phyloP scores from a whole-genome alignment of 805 yeast species.

The Candida andamanensis region DNA sequence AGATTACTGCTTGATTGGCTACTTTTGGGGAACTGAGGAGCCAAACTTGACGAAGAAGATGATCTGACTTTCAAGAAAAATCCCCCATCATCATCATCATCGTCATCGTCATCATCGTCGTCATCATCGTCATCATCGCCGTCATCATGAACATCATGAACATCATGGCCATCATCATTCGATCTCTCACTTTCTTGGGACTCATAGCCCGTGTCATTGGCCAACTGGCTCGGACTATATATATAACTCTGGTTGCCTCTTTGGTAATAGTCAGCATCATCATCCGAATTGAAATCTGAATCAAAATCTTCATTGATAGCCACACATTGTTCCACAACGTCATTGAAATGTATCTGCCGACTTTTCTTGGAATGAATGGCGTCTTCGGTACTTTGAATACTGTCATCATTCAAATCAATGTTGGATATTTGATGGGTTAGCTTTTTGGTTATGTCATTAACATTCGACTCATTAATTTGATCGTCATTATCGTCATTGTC shows the following conservation, averaged over 20 bases:
- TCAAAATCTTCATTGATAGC: constrained; percentile 46
- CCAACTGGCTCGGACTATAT: too few species aligned
- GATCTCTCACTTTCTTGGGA: constrained; percentile 12
- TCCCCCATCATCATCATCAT: constrained; percentile 62
- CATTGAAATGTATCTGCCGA: constrained; percentile 88
- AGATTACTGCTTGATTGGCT: not conserved
- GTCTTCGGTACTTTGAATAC: not conserved
- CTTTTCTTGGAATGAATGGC: constrained; percentile 14
- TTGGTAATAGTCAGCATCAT: constrained; percentile 15
- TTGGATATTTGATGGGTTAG: constrained; percentile 5
- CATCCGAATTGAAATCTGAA: constrained; percentile 9
- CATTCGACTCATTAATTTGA: not conserved
- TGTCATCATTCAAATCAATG: constrained; percentile 5
- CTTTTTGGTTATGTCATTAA: constrained; percentile 2
- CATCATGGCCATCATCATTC: constrained; percentile 1
- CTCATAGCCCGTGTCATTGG: constrained; percentile 14
- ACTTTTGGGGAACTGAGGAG: constrained; percentile 15
- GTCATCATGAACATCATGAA: constrained; percentile 4
- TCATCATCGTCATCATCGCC: constrained; percentile 21
- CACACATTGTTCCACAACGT: constrained; percentile 90
- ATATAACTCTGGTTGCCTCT: constrained; percentile 9
- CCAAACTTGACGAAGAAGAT: constrained; percentile 25
- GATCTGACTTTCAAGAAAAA: constrained; percentile 55
- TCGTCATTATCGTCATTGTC: not conserved
- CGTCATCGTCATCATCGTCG: constrained; percentile 37